These are phyloP conservation scores for Prunus mongolica DNA, from an alignment of 306 rosid genomes.

Conservation along the genomic window DNA sequence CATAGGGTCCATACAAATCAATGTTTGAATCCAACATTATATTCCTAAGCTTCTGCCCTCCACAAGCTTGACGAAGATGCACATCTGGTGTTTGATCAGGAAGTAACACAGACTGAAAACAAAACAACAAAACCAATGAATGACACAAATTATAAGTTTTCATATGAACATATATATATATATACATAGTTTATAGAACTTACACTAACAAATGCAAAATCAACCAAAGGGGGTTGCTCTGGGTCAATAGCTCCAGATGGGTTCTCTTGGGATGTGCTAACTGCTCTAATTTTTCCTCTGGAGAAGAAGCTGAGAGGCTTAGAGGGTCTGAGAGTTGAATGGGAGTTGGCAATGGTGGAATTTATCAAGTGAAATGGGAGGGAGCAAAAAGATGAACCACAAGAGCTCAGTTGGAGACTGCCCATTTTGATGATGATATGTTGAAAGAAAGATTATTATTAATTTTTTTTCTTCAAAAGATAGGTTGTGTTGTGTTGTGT, in stretches of 20 bases:
- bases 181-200: constrained; percentile 11
- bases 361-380: constrained; percentile 28
- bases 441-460: not conserved
- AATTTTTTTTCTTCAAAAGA: no score
- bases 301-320: constrained; percentile 25
- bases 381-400: constrained; percentile 31
- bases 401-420: constrained; percentile 39
- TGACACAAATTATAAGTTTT: not conserved
- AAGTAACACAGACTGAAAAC: constrained; percentile 68
- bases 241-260: constrained; percentile 43
- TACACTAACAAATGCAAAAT: constrained; percentile 78
- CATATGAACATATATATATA: not conserved
- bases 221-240: constrained; percentile 47
- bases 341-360: constrained; percentile 33
- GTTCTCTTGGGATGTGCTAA: constrained; percentile 51
- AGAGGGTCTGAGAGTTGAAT: constrained; percentile 22
- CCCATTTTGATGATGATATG: constrained; percentile 29
- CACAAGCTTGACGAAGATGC: constrained; percentile 61
- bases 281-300: constrained; percentile 50
- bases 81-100: constrained; percentile 94
- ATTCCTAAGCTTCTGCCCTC: constrained; percentile 80
- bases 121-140: not conserved
- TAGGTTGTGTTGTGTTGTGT: not conserved
- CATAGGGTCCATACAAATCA: constrained; percentile 87
- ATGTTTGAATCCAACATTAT: constrained; percentile 75